phyloP scores from a whole-genome alignment of 2,329 filamentous ascomycete genomes.

The Elsinoe australis region DNA sequence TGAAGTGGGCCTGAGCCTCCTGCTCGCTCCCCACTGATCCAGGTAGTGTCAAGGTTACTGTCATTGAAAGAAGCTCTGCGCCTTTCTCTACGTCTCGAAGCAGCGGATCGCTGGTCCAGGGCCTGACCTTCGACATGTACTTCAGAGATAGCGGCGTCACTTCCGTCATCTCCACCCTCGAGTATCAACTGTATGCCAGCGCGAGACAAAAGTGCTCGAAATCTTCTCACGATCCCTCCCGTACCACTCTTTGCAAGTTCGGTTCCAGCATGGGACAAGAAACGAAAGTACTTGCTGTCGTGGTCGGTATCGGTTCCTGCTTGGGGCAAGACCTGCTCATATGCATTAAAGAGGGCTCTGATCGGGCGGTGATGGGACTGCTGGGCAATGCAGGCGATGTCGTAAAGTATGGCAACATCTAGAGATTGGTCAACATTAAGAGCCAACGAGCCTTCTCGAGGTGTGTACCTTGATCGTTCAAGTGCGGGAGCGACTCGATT shows the following conservation, averaged over 20 bases:
- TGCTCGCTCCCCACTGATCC: slow-evolving; percentile 30
- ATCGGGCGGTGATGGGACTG: slow-evolving; percentile 59
- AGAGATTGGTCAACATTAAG: slow-evolving; percentile 12
- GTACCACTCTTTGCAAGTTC: slow-evolving; percentile 37
- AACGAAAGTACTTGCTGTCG: slow-evolving; percentile 66
- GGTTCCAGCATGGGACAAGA: slow-evolving; percentile 67
- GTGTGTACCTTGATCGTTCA: slow-evolving; percentile 36
- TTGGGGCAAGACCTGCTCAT: slow-evolving; percentile 65
- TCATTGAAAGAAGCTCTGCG: slow-evolving; percentile 52
- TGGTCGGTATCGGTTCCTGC: slow-evolving; percentile 64
- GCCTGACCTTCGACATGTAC: slow-evolving; percentile 12
- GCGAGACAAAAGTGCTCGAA: slow-evolving; percentile 57
- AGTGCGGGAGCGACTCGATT: slow-evolving; percentile 32
- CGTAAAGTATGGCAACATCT: slow-evolving; percentile 74
- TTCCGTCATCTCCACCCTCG: slow-evolving; percentile 21
- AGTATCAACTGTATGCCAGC: slow-evolving; percentile 68
- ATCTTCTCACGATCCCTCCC: slow-evolving; percentile 58
- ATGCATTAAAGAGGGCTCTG: slow-evolving; percentile 71
- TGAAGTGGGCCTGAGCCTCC: neutral
- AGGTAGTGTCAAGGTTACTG: slow-evolving; percentile 46
- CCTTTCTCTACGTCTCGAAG: slow-evolving; percentile 47
- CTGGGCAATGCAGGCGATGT: slow-evolving; percentile 67
- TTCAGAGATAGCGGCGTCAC: neutral
- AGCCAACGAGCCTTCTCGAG: neutral
- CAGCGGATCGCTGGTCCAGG: slow-evolving; percentile 40